Base-by-base conservation (phyloP, 106 monocot genomes). In the Dendrobium huoshanense region DNA sequence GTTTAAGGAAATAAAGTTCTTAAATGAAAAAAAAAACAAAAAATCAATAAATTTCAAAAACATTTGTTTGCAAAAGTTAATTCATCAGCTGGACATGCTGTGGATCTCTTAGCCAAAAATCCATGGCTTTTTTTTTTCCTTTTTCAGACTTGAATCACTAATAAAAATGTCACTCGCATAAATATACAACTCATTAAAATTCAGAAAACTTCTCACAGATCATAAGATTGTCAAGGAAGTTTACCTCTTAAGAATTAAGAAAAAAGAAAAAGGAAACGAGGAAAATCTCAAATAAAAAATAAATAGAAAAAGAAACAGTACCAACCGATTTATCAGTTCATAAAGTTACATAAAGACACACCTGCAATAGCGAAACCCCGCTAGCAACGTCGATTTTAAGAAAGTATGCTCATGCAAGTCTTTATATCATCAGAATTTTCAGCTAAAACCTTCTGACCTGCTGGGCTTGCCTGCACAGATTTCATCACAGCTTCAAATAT, bases 171-270 rank as follows among this genome's bases (percentile, higher is more conserved):
- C 77, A 10, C 68, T 72, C 54, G 78, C 78, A 78, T 49, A 79
- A 79, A 83, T 83, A 83, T 83, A 83, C 83, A 83, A n/a, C 82
- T 78, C 82, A 82, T 68, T 16, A 20, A 82, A 82, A 67, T 56
- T 77, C 33, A 43, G 20, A 72, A 11, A 40, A 67, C 49, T 77
- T 54, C 77, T 13, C 9, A 76, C 19, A 55, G 22, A 17, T 55
- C 25, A 55, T 31, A 48, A 54, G 47, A 56, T 33, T 65, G n/a
- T 42, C 40, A 78, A 64, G 45, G 58, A 75, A 68, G 70, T 79
- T 74, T 78, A 78, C 72, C 85, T 81, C 81, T 58, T 37, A 40
- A 77, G 51, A 75, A 37, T 37, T 37, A 37, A 37, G 37, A 37
- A 37, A 37, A 37, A 31, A 31, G 27, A 27, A 31, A 37, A 37